Evolutionary conservation across 2,329 filamentous ascomycete species (phyloP), one percentile per base, ranked within the genome.

Genomic region (Alternaria infectoria): DNA sequence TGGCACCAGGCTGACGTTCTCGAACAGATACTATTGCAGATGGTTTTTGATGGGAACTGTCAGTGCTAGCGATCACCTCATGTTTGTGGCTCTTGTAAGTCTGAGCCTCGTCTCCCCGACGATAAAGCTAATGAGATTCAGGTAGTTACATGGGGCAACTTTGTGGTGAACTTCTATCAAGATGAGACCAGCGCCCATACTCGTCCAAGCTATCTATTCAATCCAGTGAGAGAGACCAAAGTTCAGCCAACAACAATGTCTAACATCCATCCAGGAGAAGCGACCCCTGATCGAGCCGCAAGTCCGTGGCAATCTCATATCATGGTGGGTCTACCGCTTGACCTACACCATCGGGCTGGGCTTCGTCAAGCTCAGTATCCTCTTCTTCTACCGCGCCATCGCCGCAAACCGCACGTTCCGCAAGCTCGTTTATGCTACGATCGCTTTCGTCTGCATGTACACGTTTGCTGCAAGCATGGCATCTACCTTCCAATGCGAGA

Each of bases 141-240:
- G 77, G 30, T 78, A 10, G 54, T 79, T 40, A 76, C 77, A 19
- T 80, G 78, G 78, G 77, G 72, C 15, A 78, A 77, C 56, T 73
- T 77, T 6, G 72, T 76, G 12, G 67, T 78, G 15, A 80, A 79
- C 58, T 77, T 76, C 57, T 79, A 73, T 49, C 77, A 79, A 65
- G 77, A 79, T 52, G 60, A 71, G 23, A 66, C 69, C 13, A 78
- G 74, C 54, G 67, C 72, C 15, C 67, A 65, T 4, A 71, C 69
- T 23, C 67, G 68, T 47, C 74, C 73, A 6, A 71, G 65, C 36
- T 71, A 64, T 26, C 71, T 78, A 26, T 63, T 68, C 4, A 70
- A 59, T 19, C 77, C 77, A 32, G 77, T 78, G 71, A 49, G 67
- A 19, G 5, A 11, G 23, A 7, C 17, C 2, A 15, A 25, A n/a